phyloP scores from a whole-genome alignment of 2,329 filamentous ascomycete genomes.

The Orbilia quercus region DNA sequence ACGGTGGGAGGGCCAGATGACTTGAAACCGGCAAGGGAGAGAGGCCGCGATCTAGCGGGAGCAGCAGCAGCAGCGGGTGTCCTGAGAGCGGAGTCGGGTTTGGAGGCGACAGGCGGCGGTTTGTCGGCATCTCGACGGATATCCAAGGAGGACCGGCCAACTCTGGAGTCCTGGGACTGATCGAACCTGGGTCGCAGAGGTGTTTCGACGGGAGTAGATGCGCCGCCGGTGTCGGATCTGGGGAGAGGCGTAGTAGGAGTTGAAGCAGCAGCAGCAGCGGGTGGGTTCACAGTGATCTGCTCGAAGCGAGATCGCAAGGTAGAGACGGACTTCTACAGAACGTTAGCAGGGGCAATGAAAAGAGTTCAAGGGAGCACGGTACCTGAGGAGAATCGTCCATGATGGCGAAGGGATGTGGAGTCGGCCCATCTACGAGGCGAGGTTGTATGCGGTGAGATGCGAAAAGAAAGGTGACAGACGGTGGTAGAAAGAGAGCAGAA shows the following conservation, averaged over 20 bases:
- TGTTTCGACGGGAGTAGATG: constrained; percentile 63
- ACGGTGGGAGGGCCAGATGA: constrained; percentile 57
- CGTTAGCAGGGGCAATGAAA: neutral
- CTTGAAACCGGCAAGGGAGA: constrained; percentile 42
- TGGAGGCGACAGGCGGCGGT: constrained; percentile 36
- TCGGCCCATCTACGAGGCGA: constrained; percentile 41
- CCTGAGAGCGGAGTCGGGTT: constrained; percentile 35
- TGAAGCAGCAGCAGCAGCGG: constrained; percentile 61
- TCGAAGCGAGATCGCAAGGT: constrained; percentile 84
- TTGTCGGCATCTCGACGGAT: constrained; percentile 57
- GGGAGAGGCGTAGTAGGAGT: constrained; percentile 49
- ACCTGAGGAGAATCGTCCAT: constrained; percentile 56
- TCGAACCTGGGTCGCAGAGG: constrained; percentile 60
- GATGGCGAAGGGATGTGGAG: constrained; percentile 11
- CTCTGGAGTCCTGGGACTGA: constrained; percentile 57
- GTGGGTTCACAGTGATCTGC: constrained; percentile 69
- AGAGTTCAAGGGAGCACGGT: constrained; percentile 3
- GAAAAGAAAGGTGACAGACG: constrained; percentile 7
- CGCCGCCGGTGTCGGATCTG: constrained; percentile 61
- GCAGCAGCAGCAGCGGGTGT: constrained; percentile 28
- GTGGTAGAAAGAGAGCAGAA: constrained; percentile 1
- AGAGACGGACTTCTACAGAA: constrained; percentile 74
- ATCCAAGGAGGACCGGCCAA: constrained; percentile 57
- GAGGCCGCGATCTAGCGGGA: constrained; percentile 38
- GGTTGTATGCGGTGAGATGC: neutral